Conservation (phyloP, 2,329 filamentous ascomycete species). For the Xylariaceae sp. region DNA sequence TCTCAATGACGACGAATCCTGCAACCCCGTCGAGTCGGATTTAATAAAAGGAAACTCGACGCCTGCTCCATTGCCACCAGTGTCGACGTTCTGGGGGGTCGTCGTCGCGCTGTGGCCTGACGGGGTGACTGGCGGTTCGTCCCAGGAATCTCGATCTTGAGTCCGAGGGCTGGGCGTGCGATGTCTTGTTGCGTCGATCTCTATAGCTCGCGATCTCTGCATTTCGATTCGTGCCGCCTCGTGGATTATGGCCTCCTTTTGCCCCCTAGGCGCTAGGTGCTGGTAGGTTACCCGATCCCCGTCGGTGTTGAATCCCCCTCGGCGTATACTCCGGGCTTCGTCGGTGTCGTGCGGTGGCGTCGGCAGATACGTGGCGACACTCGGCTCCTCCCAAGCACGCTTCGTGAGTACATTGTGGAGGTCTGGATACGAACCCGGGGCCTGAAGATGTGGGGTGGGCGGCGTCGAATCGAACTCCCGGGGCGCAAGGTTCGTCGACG, state of each 20-base stretch:
- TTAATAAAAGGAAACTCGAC: conserved; percentile 22
- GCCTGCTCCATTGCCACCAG: conserved; percentile 19
- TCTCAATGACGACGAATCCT: background rate
- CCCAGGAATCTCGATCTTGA: conserved; percentile 14
- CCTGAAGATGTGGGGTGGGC: background rate
- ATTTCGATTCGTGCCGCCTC: conserved; percentile 27
- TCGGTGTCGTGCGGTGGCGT: background rate
- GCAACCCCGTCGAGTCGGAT: background rate
- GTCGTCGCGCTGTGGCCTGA: background rate
- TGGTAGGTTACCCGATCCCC: background rate
- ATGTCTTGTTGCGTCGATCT: conserved; percentile 10
- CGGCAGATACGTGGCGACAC: background rate
- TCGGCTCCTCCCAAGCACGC: background rate
- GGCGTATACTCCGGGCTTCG: background rate
- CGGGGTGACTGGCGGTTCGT: conserved; percentile 1
- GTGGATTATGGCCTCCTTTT: conserved; percentile 21
- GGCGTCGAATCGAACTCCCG: background rate
- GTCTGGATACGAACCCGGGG: background rate
- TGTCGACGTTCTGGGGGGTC: conserved; percentile 10
- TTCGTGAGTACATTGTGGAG: background rate
- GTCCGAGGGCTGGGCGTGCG: conserved; percentile 13
- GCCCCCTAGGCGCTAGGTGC: conserved; percentile 10
- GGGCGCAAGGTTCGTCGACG: conserved; percentile 18
- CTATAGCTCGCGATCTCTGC: conserved; percentile 22
- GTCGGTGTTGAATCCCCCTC: background rate